phyloP scores from a whole-genome alignment of 2,329 filamentous ascomycete genomes.

The Tricladium varicosporioides region DNA sequence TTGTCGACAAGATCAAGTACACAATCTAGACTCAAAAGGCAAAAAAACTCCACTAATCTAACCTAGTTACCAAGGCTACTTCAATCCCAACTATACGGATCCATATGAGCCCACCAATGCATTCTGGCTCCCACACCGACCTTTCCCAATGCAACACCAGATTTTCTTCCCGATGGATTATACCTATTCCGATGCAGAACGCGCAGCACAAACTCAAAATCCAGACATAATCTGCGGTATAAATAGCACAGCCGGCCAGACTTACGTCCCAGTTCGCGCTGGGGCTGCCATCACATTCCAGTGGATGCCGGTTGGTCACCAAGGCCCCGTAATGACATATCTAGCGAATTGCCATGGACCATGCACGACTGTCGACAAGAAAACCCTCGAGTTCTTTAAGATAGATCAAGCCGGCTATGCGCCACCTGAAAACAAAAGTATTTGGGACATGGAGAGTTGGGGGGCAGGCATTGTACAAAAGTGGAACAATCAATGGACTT shows the following conservation, averaged over 20 bases:
- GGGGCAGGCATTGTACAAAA: neutral
- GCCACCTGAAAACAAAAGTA: neutral
- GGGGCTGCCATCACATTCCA: neutral
- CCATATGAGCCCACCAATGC: too few species aligned
- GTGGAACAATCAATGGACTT: neutral
- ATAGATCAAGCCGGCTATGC: neutral
- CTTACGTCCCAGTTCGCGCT: neutral
- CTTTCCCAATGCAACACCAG: neutral
- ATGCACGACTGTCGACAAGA: neutral
- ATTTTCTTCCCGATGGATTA: neutral
- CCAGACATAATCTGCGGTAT: neutral
- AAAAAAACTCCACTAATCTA: too few species aligned
- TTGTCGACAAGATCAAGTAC: too few species aligned
- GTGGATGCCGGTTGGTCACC: neutral
- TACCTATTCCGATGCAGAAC: neutral
- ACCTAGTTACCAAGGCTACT: too few species aligned
- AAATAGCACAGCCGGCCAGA: neutral
- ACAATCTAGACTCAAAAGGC: too few species aligned
- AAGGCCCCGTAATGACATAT: neutral
- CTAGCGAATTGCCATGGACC: neutral
- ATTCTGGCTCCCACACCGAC: neutral
- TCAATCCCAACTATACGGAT: too few species aligned
- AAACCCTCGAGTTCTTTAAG: neutral
- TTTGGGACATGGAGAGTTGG: neutral
- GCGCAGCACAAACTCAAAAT: neutral